phyloP scores from a whole-genome alignment of 108 stramenopile species.

The Cyclostephanos invisitatus region DNA sequence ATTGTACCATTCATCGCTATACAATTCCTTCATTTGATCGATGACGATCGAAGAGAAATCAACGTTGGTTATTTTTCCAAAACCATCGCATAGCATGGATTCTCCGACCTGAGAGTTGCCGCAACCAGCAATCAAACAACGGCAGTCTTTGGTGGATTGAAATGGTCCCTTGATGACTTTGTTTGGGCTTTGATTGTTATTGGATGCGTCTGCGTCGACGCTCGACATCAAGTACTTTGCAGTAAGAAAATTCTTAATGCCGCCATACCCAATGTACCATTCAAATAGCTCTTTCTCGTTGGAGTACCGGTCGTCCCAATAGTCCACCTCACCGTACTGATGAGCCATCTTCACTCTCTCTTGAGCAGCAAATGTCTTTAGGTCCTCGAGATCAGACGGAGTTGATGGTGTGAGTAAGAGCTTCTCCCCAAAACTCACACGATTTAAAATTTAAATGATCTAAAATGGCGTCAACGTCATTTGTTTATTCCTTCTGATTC shows the following conservation, averaged over 20 bases:
- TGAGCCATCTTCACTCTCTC: constrained; percentile 1
- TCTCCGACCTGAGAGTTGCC: constrained; percentile 70
- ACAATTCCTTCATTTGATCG: constrained; percentile 56
- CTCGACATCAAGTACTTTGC: constrained; percentile 25
- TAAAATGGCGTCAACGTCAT: too few relatives aligned
- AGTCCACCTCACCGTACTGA: constrained; percentile 56
- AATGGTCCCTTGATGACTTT: background rate
- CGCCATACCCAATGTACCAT: constrained; percentile 44
- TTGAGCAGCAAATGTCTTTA: constrained; percentile 10
- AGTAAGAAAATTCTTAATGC: constrained; percentile 42
- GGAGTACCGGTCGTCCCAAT: constrained; percentile 69
- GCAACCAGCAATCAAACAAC: constrained; percentile 45
- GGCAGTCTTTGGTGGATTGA: constrained; percentile 19
- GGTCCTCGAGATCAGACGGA: too few relatives aligned
- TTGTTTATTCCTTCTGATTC: too few relatives aligned
- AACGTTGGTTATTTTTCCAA: constrained; percentile 55
- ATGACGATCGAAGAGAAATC: constrained; percentile 74
- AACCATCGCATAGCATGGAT: constrained; percentile 72
- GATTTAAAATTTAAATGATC: too few relatives aligned
- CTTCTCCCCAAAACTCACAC: too few relatives aligned
- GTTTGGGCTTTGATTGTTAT: background rate
- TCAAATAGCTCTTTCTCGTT: constrained; percentile 44
- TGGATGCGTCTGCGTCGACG: background rate
- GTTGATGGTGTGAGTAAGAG: too few relatives aligned
- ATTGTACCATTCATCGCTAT: constrained; percentile 39